phyloP scores from a whole-genome alignment of 805 yeast genomes.

The Cyberlindnera nakhonratchasimensis region DNA sequence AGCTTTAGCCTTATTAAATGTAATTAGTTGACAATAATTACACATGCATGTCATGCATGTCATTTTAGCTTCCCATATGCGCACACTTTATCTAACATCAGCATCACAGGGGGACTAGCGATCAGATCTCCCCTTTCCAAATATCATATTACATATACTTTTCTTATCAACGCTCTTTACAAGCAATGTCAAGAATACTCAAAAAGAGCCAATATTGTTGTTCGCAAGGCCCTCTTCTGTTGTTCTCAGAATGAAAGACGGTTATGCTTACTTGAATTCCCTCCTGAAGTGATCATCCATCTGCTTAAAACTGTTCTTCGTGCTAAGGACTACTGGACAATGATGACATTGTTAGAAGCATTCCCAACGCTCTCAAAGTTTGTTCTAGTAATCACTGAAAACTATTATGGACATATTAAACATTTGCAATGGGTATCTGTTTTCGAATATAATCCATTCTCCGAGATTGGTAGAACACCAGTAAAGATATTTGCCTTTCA shows the following conservation, averaged over 20 bases:
- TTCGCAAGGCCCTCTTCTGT: no score
- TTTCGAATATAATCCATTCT: neutral
- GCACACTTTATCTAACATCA: no score
- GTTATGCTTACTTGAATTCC: neutral
- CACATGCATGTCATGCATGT: no score
- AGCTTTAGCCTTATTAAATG: no score
- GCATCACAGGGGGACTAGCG: no score
- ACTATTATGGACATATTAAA: neutral
- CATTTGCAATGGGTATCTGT: neutral
- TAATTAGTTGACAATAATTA: no score
- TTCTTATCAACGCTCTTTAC: no score
- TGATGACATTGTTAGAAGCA: neutral
- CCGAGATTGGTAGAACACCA: neutral
- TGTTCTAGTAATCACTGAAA: neutral
- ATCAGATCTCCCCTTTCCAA: no score
- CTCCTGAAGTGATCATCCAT: neutral
- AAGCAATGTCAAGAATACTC: no score
- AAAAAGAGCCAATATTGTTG: no score
- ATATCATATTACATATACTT: no score
- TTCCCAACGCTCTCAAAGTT: neutral
- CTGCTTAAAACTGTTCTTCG: neutral
- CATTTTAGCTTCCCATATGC: no score
- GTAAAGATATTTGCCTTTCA: neutral
- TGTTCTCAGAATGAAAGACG: neutral
- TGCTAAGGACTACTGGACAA: neutral